These are phyloP conservation scores for Xylariaceae sp. DNA, from an alignment of 2,329 filamentous ascomycete species.

Conservation along the genomic window DNA sequence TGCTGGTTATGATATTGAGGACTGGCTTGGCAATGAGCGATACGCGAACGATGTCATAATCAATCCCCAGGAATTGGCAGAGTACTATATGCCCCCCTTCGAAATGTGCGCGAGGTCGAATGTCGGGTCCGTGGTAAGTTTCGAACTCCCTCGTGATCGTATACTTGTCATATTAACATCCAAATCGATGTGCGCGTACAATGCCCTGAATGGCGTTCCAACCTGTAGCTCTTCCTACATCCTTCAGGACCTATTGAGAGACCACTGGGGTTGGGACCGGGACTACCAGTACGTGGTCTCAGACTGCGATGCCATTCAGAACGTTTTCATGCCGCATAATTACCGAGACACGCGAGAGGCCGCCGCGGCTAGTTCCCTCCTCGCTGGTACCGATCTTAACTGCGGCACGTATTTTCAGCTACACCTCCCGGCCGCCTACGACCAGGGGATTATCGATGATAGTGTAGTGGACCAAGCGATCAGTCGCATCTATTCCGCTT, in stretches of 20 bases:
- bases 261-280: conserved; percentile 60
- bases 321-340: conserved; percentile 44
- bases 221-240: conserved; percentile 60
- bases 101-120: conserved; percentile 53
- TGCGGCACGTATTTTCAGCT: conserved; percentile 26
- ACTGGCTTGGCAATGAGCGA: conserved; percentile 36
- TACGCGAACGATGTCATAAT: conserved; percentile 54
- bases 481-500: conserved; percentile 24
- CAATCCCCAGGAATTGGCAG: conserved; percentile 56
- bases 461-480: conserved; percentile 22
- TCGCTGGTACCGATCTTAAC: conserved; percentile 32
- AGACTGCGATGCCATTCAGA: conserved; percentile 61
- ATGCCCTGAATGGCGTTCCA: conserved; percentile 61
- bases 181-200: conserved; percentile 53
- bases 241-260: conserved; percentile 58
- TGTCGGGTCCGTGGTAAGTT: conserved; percentile 41
- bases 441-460: conserved; percentile 25
- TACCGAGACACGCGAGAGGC: conserved; percentile 27
- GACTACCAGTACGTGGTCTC: conserved; percentile 59
- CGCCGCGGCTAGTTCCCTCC: conserved; percentile 28
- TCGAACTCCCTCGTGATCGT: too few relatives aligned
- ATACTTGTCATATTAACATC: too few relatives aligned
- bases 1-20: conserved; percentile 52
- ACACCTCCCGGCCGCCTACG: conserved; percentile 24
- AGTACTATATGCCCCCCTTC: conserved; percentile 66